Base-by-base conservation (phyloP, 306 rosid genomes). In the Fragaria ananassa region DNA sequence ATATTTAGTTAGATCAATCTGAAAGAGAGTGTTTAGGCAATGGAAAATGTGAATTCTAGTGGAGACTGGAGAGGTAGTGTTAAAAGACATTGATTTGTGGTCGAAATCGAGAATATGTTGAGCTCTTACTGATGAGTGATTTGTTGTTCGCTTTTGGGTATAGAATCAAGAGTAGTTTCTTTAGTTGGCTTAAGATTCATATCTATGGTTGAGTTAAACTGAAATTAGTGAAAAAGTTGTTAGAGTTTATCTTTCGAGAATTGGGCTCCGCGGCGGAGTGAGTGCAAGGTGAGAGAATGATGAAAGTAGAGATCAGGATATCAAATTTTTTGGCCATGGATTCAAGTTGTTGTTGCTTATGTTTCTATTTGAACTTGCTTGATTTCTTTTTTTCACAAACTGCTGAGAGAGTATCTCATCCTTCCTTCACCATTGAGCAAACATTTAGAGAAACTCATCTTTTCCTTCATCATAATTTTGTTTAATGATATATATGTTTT, bases 291-390 rank as follows among this genome's bases (percentile, higher is more conserved):
- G 73, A 17, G 21, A 44, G 56, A 27, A 68, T 8, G 44, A 31
- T 5, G 44, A 11, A 49, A 29, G 50, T 15, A 70, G 25, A 46
- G 25, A 49, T 47, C 31, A 70, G 74, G 74, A 8, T 49, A 18
- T 18, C 10, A 19, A 6, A 7, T 29, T 37, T 60, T 60, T 60
- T 27, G 17, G 37, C 18, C 2, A 21, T 60, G 19, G 35, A 29
- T 10, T 1, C 66, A 11, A 60, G 8, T 29, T 2, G 23, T 71
- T 34, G 12, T 34, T 34, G 69, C 51, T 31, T 50, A 4, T 14
- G 15, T 4, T 46, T 35, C 17, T 4, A 70, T 68, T 68, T 68
- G 56, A 69, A 68, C 31, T 69, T 45, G 73, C 19, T 63, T 63
- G 5, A 41, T 27, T 25, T 15, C 18, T 10, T 41, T 7, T 6